Evolutionary conservation across 2,329 filamentous ascomycete species (phyloP).

Genomic region (Scopulariopsis brevicaulis): DNA sequence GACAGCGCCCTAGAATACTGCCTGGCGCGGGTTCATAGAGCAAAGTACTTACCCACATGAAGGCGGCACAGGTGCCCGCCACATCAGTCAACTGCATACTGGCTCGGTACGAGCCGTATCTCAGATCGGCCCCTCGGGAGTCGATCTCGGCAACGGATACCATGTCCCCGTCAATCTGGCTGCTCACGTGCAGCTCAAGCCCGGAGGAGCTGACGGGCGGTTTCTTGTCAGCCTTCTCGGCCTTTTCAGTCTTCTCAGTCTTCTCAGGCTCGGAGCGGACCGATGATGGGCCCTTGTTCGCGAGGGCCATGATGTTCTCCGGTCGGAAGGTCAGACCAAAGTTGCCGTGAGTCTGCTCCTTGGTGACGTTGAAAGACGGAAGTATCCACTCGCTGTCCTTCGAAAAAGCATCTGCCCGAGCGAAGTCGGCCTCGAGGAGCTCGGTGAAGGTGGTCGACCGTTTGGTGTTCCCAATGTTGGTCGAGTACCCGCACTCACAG

Average conservation of each 20-base stretch:
- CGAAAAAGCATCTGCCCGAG: slow-evolving; percentile 36
- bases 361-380: slow-evolving; percentile 55
- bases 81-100: slow-evolving; percentile 51
- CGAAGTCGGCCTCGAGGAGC: slow-evolving; percentile 60
- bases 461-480: slow-evolving; percentile 30
- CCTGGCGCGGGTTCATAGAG: not conserved
- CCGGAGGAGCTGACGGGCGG: slow-evolving; percentile 33
- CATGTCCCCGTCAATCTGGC: slow-evolving; percentile 31
- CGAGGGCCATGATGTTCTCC: slow-evolving; percentile 45
- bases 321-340: slow-evolving; percentile 54
- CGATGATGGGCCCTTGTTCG: slow-evolving; percentile 21
- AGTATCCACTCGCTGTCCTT: slow-evolving; percentile 49
- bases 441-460: slow-evolving; percentile 50
- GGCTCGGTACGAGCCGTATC: slow-evolving; percentile 60
- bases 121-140: slow-evolving; percentile 46
- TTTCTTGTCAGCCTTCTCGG: slow-evolving; percentile 28
- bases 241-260: slow-evolving; percentile 17
- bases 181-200: slow-evolving; percentile 44
- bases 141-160: slow-evolving; percentile 56
- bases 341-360: slow-evolving; percentile 43
- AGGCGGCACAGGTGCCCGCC: slow-evolving; percentile 62
- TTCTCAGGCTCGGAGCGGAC: slow-evolving; percentile 19
- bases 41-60: slow-evolving; percentile 55
- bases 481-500: slow-evolving; percentile 64
- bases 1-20: not conserved